These are phyloP conservation scores for Trichosporon ovoides DNA, from an alignment of 1,284 basidiomycete species.

Conservation along the genomic window DNA sequence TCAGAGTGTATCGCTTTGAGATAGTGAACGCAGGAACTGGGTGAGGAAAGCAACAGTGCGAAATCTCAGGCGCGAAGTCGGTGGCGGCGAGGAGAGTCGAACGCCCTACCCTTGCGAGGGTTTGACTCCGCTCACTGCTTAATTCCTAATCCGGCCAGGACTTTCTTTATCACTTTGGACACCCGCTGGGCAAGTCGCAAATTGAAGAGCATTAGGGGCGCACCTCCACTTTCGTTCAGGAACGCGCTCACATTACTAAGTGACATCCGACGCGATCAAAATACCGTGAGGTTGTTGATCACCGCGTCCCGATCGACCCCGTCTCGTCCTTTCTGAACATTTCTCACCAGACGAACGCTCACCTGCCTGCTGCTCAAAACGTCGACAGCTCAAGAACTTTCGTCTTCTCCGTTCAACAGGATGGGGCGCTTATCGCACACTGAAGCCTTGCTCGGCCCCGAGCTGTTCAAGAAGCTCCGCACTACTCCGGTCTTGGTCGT, in stretches of 20 bases:
- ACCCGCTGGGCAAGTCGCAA: background rate
- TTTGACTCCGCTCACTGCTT: too few species aligned
- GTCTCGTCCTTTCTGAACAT: background rate
- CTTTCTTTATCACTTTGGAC: background rate
- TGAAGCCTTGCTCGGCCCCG: conserved; percentile 64
- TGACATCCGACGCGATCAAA: background rate
- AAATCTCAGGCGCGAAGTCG: background rate
- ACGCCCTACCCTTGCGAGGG: background rate
- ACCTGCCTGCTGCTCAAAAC: background rate
- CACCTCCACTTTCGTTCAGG: background rate
- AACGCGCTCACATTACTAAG: background rate
- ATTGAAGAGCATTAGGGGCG: background rate
- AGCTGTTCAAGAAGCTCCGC: conserved; percentile 54
- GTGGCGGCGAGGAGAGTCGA: conserved; percentile 4
- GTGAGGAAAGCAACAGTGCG: background rate
- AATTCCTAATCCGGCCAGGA: background rate
- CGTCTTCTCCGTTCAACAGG: background rate
- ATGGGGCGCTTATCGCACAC: conserved; percentile 39
- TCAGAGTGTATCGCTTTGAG: background rate
- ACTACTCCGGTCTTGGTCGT: conserved; percentile 78
- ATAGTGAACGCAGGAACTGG: background rate
- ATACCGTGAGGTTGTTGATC: background rate
- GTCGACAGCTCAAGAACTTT: background rate
- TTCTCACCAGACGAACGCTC: background rate
- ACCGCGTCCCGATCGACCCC: background rate